Evolutionary conservation across 805 yeast species (phyloP), one percentile per base, ranked within the genome.

Genomic region (Yarrowia hollandica): DNA sequence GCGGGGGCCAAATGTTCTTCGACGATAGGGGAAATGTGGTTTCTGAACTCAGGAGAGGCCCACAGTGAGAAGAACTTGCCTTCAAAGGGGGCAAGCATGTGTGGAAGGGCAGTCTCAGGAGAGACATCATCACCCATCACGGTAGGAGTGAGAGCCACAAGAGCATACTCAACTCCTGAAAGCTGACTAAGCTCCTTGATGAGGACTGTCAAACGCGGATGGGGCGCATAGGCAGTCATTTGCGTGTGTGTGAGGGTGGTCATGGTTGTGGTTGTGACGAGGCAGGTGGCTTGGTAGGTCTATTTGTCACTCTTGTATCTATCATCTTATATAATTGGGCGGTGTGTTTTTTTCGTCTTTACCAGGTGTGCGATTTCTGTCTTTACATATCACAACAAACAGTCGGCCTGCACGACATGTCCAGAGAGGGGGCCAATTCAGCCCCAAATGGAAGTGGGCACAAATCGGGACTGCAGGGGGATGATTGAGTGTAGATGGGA

Each of bases 301-400:
- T 25, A 10, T 25, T 25, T 25, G 28, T 25, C 28, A 7, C 10
- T 25, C 10, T 10, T 6, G 28, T 25, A 25, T 25, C 28, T n/a
- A n/a, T 26, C 30, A 26, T 34, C 39, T 48, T 48, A 31, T 48
- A 48, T 48, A 48, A 8, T 39, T 22, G 8, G 16, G 15, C 10
- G 16, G 11, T 48, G 55, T 33, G 22, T 11, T 4, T 7, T 31
- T 31, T 48, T n/a, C 55, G 31, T 48, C 55, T 48, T 33, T 31
- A 33, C 55, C 35, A 3, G 12, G n/a, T 48, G 55, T 31, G 21
- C 10, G 19, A 22, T 33, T 33, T 31, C 12, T 39, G n/a, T 48
- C 55, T 33, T 16, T 48, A 48, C 30, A 48, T 7, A 21, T 26
- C 22, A 31, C 25, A 21, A 44, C 26, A n/a, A 41, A 25, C 10